Base-by-base conservation (phyloP, 805 yeast genomes). In the Metschnikowia shivogae region DNA sequence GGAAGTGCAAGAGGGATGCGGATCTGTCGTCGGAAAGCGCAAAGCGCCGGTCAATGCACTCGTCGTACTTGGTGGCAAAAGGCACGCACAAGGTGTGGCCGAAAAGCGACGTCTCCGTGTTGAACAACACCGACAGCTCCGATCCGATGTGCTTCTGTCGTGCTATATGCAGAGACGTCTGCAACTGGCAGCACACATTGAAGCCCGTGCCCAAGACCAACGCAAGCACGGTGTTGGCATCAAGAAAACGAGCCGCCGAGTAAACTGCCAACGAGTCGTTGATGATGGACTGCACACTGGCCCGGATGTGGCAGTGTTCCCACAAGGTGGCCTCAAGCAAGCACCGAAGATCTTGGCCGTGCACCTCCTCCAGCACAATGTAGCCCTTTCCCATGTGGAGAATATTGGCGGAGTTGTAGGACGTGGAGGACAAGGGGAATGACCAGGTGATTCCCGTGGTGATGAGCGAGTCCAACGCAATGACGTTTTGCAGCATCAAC, bases 201-300 rank as follows among this genome's bases (percentile, higher is more conserved):
- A 79, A 61, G 1, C 90, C 90, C 3, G 90, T 84, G 1, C 90
- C 89, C 41, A 83, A 60, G 3, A 84, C 85, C 52, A 84, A 52
- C 0, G 86, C 84, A 36, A 82, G 53, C 45, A 64, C 56, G 53
- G 68, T 63, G 47, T 55, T 51, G 14, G 58, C 52, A 46, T 67
- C 70, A 45, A 65, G 47, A 43, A 73, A 70, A 2, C 64, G 47
- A 8, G 82, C 82, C 0, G 86, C 74, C 9, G 82, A 64, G 56
- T 73, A 77, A 0, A 82, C 86, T 0, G 86, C 82, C n/a, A 81
- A 72, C 1, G 86, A 77, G 56, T 81, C 89, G 59, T 84, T 84
- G 27, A 82, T 64, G 32, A 83, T 71, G 12, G 72, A 62, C 48
- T 67, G 60, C 19, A 82, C 70, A 12, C 64, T 58, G 13, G 75